These are phyloP conservation scores for Esteya vermicola DNA, from an alignment of 2,329 filamentous ascomycete genomes.

Conservation along the genomic window DNA sequence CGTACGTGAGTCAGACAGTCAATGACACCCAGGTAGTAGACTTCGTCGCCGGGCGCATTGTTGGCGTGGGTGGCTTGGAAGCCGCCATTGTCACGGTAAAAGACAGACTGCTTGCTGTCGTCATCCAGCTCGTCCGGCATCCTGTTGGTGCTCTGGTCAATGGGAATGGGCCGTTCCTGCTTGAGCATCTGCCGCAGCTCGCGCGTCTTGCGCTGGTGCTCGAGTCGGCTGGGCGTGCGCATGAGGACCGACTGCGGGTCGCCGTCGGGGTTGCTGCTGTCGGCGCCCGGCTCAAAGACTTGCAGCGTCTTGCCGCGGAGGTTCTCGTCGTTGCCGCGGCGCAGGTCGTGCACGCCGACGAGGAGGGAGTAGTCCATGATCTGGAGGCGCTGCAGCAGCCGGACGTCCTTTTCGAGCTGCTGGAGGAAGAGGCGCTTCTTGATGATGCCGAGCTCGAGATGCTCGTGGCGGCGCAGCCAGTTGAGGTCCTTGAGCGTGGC, in stretches of 20 bases:
- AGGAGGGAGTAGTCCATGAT: constrained; percentile 99
- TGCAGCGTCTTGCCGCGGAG: constrained; percentile 77
- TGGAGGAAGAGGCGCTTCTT: constrained; percentile 83
- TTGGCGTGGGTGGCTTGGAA: constrained; percentile 88
- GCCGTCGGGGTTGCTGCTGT: constrained; percentile 38
- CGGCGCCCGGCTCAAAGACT: constrained; percentile 83
- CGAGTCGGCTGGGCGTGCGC: constrained; percentile 84
- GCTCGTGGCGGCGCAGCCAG: constrained; percentile 75
- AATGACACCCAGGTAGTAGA: constrained; percentile 97
- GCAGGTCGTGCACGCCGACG: constrained; percentile 83
- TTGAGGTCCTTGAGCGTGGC: constrained; percentile 95
- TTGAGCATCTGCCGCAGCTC: constrained; percentile 88
- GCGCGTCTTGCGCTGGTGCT: constrained; percentile 78
- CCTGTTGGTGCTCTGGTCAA: constrained; percentile 65
- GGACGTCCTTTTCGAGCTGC: constrained; percentile 79
- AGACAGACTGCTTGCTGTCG: constrained; percentile 63
- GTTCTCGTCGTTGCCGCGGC: constrained; percentile 88
- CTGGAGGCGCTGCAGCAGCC: constrained; percentile 69
- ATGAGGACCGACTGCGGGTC: constrained; percentile 52
- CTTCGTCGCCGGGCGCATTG: constrained; percentile 70
- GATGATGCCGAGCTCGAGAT: constrained; percentile 74
- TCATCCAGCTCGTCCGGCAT: constrained; percentile 89
- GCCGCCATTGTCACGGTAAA: constrained; percentile 88
- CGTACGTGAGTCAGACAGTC: constrained; percentile 94
- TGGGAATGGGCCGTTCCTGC: constrained; percentile 81